These are phyloP conservation scores for Endocalyx cinctus DNA, from an alignment of 2,329 filamentous ascomycete species.

Conservation along the genomic window DNA sequence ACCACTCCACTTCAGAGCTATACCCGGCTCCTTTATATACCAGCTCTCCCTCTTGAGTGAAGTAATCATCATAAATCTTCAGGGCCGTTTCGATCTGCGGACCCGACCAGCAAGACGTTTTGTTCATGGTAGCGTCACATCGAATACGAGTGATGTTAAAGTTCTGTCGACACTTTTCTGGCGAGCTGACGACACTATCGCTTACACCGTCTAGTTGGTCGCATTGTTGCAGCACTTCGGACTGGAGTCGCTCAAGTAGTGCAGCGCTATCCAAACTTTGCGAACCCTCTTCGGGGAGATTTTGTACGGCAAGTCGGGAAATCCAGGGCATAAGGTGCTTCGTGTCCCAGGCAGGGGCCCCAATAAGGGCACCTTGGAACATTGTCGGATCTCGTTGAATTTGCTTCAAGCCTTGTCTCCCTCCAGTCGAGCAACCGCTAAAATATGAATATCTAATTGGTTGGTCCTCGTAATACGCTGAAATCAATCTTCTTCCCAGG, in stretches of 20 bases:
- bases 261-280: conserved; percentile 34
- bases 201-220: conserved; percentile 37
- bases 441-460: conserved; percentile 41
- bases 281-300: conserved; percentile 35
- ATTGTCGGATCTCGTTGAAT: conserved; percentile 44
- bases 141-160: conserved; percentile 29
- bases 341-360: conserved; percentile 42
- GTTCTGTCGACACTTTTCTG: conserved; percentile 27
- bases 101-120: conserved; percentile 31
- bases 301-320: conserved; percentile 36
- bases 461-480: conserved; percentile 39
- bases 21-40: conserved; percentile 34
- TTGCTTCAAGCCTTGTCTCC: conserved; percentile 44
- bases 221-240: conserved; percentile 38
- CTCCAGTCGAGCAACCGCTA: conserved; percentile 50
- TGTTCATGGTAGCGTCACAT: conserved; percentile 21
- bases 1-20: conserved; percentile 35
- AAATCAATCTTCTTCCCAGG: conserved; percentile 37
- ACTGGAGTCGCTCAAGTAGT: conserved; percentile 36
- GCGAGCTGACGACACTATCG: conserved; percentile 38
- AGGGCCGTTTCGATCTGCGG: conserved; percentile 30
- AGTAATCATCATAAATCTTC: conserved; percentile 23
- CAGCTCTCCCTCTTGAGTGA: conserved; percentile 16
- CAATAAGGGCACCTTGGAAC: conserved; percentile 48
- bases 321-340: conserved; percentile 36